Evolutionary conservation across 2,329 filamentous ascomycete genomes (phyloP).

Genomic region (Ophiocordyceps australis): DNA sequence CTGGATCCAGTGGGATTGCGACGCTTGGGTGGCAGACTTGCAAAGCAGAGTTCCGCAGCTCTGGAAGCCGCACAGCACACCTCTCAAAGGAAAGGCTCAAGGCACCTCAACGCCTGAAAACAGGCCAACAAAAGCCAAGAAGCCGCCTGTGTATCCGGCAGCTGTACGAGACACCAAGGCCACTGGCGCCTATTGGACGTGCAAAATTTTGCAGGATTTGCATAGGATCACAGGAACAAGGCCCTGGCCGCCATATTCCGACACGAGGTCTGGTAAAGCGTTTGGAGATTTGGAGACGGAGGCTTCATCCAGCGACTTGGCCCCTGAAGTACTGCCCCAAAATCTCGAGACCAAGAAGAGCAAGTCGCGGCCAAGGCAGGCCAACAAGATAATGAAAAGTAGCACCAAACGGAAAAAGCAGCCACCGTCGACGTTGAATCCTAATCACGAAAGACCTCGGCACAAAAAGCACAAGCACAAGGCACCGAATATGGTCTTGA

Average conservation of each 20-base stretch:
- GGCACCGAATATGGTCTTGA: neutral
- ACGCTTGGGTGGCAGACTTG: constrained; percentile 51
- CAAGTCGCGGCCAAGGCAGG: constrained; percentile 11
- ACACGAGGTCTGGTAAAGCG: no score
- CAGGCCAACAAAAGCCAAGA: constrained; percentile 9
- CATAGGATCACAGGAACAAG: constrained; percentile 16
- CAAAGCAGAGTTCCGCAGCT: constrained; percentile 37
- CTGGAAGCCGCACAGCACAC: constrained; percentile 34
- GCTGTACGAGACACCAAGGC: constrained; percentile 25
- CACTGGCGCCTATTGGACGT: constrained; percentile 23
- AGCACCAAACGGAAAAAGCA: constrained; percentile 11
- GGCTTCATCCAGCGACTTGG: constrained; percentile 3
- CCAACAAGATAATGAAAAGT: constrained; percentile 22
- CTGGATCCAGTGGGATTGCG: constrained; percentile 59
- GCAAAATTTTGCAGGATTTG: constrained; percentile 21
- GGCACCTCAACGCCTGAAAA: constrained; percentile 7
- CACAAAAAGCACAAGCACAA: constrained; percentile 5
- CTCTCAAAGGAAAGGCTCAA: constrained; percentile 17
- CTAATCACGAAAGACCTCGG: constrained; percentile 17
- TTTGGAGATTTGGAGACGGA: constrained; percentile 5
- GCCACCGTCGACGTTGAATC: constrained; percentile 15
- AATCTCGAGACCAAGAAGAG: constrained; percentile 3
- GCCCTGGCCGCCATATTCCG: no score
- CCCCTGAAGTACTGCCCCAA: neutral
- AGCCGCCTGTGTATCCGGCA: constrained; percentile 17